Evolutionary conservation across 2,329 filamentous ascomycete species (phyloP), one percentile per base, ranked within the genome.

Genomic region (Apiospora saccharicola): DNA sequence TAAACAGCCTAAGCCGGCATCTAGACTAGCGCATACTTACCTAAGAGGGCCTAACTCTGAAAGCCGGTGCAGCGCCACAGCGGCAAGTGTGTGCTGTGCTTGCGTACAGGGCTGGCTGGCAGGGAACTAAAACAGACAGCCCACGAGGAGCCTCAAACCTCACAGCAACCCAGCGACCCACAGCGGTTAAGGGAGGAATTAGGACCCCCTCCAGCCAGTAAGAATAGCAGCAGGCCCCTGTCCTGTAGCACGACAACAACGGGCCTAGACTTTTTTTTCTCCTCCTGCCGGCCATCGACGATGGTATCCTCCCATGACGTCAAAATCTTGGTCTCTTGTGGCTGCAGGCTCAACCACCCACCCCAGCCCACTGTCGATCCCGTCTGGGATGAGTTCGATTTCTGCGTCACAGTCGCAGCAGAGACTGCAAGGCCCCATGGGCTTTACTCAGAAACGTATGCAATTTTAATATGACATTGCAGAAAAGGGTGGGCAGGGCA

Each of bases 91-190:
- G 51, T 16, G 14, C 26, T 13, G 51, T 57, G 22, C 46, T 49
- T 49, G 46, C 46, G 46, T 57, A 53, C 51, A 57, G 51, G 51
- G 51, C 51, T 57, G 51, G 51, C 51, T 19, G 51, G 51, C 26
- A 16, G 34, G 47, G 7, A 34, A 19, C 53, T 61, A 61, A 61
- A 64, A 8, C 24, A 8, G 24, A 8, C 16, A 61, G 53, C 19
- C 53, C 53, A 61, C 53, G 57, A 64, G 57, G 57, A 64, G 57
- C 57, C 57, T 64, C 57, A 64, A 3, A n/a, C 4, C 46, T 64
- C 53, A 19, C 51, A n/a, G 26, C 51, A 24, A 30, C 30, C 53
- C 53, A 61, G 26, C 51, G 51, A 30, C 30, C 53, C 53, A 61
- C 30, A 37, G 53, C 53, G 53, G 53, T 61, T 61, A 61, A 61